These are phyloP conservation scores for Naganishia albida DNA, from an alignment of 1,284 basidiomycete genomes.

Conservation along the genomic window DNA sequence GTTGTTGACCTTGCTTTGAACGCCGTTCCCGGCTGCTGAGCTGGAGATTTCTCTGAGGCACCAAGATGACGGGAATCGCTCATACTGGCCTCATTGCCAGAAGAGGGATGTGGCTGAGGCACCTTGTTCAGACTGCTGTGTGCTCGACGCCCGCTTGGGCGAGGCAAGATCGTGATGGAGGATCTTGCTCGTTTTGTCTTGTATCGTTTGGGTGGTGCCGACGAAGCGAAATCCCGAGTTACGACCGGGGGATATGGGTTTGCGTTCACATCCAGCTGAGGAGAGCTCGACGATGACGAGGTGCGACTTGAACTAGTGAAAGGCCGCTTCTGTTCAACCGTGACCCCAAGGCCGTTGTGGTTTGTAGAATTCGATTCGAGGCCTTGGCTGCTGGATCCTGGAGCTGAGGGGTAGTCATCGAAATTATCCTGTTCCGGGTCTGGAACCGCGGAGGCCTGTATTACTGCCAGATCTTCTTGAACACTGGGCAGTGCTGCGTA, in stretches of 20 bases:
- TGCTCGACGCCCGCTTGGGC: neutral
- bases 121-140: neutral
- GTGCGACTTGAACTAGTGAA: neutral
- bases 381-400: conserved; percentile 14
- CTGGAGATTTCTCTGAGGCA: neutral
- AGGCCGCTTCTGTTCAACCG: neutral
- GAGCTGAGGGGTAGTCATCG: conserved; percentile 3
- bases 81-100: neutral
- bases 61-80: neutral
- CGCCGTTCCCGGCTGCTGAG: no score
- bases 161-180: neutral
- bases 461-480: conserved; percentile 47
- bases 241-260: neutral
- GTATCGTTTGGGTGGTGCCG: conserved; percentile 3
- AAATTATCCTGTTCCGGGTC: conserved; percentile 36
- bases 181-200: conserved; percentile 17
- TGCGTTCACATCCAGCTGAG: neutral
- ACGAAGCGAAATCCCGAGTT: conserved; percentile 11
- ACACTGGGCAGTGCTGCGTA: conserved; percentile 38
- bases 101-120: neutral
- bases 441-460: conserved; percentile 50
- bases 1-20: neutral
- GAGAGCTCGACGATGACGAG: conserved; percentile 5
- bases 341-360: neutral
- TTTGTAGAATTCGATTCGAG: neutral